Evolutionary conservation across 2,329 filamentous ascomycete genomes (phyloP).

Genomic region (Cryphonectria japonica): DNA sequence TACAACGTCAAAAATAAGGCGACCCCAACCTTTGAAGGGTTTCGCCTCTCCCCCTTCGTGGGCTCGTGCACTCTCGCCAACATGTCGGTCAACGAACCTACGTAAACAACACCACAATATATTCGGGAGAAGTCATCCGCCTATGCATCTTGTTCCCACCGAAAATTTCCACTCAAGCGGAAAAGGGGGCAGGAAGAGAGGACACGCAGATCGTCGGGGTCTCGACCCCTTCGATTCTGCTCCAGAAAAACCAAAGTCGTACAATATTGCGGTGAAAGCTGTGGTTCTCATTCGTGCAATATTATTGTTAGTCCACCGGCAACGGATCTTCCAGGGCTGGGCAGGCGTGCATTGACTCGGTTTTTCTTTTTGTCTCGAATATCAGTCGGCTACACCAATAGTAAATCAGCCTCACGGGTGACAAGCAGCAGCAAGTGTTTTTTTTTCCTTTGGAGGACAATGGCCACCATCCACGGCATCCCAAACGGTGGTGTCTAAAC

Average conservation of each 20-base stretch:
- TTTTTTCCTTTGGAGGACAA: background rate
- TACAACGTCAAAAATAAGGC: background rate
- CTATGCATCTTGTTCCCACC: background rate
- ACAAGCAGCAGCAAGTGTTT: background rate
- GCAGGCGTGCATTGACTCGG: conserved; percentile 16
- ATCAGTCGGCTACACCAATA: conserved; percentile 25
- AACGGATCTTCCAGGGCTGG: background rate
- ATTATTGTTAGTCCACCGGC: background rate
- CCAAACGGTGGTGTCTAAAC: conserved; percentile 18
- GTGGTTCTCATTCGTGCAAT: conserved; percentile 10
- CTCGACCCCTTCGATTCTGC: conserved; percentile 4
- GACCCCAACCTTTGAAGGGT: background rate
- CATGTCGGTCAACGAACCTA: background rate
- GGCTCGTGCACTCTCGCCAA: background rate
- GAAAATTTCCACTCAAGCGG: background rate
- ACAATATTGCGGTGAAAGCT: background rate
- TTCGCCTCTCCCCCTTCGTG: background rate
- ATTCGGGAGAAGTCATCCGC: background rate
- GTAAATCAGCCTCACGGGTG: conserved; percentile 7
- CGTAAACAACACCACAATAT: background rate
- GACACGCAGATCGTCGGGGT: background rate
- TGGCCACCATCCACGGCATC: background rate
- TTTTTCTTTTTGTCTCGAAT: conserved; percentile 24
- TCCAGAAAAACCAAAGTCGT: background rate
- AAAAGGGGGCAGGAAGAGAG: background rate